Percentiles rank a stretch among this genome's conserved stretches.
Conservation (phyloP, 257 asterid genomes). For the Solanum lignicaule region DNA sequence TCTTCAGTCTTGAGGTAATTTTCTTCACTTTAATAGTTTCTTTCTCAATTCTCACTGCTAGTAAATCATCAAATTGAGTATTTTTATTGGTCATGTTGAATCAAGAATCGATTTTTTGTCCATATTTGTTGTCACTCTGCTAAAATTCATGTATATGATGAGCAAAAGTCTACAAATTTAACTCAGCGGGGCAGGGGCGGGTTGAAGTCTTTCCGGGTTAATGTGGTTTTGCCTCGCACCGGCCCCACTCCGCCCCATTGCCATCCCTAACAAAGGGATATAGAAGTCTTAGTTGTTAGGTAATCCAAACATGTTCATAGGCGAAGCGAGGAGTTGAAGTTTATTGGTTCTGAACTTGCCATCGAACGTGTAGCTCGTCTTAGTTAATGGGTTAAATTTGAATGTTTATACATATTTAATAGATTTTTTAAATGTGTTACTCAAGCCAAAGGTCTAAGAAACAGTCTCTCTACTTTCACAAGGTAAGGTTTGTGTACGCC, state of each 20-base stretch:
- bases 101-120: neutral
- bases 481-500: neutral
- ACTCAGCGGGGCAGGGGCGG: neutral
- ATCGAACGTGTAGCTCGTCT: neutral
- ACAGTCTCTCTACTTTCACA: neutral
- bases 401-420: neutral
- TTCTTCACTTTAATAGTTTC: neutral
- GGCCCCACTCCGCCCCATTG: neutral
- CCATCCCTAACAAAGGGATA: neutral
- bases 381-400: neutral
- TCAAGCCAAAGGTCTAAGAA: neutral
- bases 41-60: neutral
- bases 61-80: neutral
- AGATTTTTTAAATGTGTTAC: neutral
- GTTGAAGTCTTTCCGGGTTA: neutral
- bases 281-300: neutral
- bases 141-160: neutral
- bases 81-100: neutral
- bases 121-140: neutral
- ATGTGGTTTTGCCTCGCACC: accelerated
- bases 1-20: neutral
- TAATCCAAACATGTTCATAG: neutral
- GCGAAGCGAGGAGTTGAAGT: neutral
- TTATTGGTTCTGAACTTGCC: neutral
- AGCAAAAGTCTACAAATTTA: neutral